Percentiles rank a stretch among this genome's conserved stretches.
phyloP scores from a whole-genome alignment of 306 rosid species.

The Rosa lucieae region DNA sequence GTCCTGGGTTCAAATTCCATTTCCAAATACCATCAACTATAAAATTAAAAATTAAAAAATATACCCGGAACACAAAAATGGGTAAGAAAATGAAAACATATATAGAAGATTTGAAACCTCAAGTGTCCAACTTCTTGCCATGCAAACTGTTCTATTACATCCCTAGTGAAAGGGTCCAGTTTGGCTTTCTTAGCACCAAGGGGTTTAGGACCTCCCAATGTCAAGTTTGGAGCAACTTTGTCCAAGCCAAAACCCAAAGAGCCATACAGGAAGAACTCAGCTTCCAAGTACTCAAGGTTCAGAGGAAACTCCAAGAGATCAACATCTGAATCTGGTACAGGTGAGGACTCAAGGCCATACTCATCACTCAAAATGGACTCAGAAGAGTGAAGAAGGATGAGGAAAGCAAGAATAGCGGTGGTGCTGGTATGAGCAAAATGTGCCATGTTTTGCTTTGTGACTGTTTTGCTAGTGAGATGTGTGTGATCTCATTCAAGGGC shows the following conservation, averaged over 20 bases:
- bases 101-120: constrained; percentile 36
- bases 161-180: constrained; percentile 29
- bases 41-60: neutral
- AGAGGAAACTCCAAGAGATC: constrained; percentile 61
- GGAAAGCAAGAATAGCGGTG: constrained; percentile 22
- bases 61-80: neutral
- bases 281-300: constrained; percentile 70
- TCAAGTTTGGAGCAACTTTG: constrained; percentile 40
- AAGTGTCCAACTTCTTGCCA: constrained; percentile 73
- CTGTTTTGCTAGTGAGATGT: neutral
- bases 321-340: constrained; percentile 21
- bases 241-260: constrained; percentile 63
- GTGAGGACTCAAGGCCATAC: neutral
- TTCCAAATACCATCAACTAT: neutral
- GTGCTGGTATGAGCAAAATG: neutral
- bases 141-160: constrained; percentile 53
- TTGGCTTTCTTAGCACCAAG: constrained; percentile 53
- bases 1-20: neutral
- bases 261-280: constrained; percentile 64
- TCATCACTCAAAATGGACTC: neutral
- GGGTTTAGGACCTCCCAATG: constrained; percentile 57
- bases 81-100: neutral
- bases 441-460: constrained; percentile 22
- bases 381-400: constrained; percentile 17
- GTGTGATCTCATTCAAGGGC: neutral